Base-by-base conservation (phyloP, 2,329 filamentous ascomycete species). In the Botryotinia globosa region DNA sequence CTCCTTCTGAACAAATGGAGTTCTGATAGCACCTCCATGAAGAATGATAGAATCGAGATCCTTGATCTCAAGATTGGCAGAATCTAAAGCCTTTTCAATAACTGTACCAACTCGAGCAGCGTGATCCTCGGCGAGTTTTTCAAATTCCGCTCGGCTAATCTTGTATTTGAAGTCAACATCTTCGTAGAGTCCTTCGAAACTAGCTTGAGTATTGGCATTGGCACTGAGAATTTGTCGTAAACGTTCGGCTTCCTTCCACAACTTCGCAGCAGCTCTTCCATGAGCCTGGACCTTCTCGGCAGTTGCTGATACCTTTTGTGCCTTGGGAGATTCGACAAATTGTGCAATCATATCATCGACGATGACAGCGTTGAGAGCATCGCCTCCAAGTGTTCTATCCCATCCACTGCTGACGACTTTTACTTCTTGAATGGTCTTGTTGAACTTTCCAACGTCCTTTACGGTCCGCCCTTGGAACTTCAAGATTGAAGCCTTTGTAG, bases 371-470 rank as follows among this genome's bases (percentile, higher is more conserved):
- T 98, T 99, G 74, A 99, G 86, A 48, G 91, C 86, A 80, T 99
- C 95, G 72, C 96, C 96, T 73, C 96, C 96, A 29, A 99, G 90
- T 4, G 91, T 92, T 79, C 89, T 89, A 80, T 99, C 96, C 92
- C 93, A 99, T 74, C 93, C 94, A 77, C 88, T 88, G 73, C 95
- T 94, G 62, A 98, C 78, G 54, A 97, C 93, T 74, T 94, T 89
- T n/a, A 98, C 91, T 81, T 99, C 96, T 81, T 98, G 96, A 45
- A 99, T 85, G 1, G 94, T 98, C 88, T 98, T 98, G 86, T 98
- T 98, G 85, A 89, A 95, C 82, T 92, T 94, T 76, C 94, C 94
- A 72, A 95, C 84, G 78, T 98, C 95, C 86, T 98, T 99, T 75
- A 98, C 91, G 2, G 88, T 90, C 77, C 91, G 91, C 80, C 92